Conservation (phyloP, 495 filamentous ascomycete species). For the Melanomma pulvis-pyrius region DNA sequence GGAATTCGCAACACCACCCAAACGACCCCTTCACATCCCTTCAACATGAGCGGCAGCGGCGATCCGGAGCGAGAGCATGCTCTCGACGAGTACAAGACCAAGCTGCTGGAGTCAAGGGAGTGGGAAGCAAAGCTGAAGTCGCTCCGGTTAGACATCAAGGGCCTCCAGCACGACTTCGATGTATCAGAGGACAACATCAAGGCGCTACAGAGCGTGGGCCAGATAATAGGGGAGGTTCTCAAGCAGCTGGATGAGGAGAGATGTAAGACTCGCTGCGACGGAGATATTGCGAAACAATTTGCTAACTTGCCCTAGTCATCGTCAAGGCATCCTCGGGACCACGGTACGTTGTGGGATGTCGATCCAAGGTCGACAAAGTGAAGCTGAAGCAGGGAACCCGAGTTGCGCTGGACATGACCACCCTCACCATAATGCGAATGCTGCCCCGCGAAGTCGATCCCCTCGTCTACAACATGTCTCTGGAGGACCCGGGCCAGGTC, state of each 20-base stretch:
- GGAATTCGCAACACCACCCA: conserved; percentile 15
- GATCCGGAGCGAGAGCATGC: conserved; percentile 76
- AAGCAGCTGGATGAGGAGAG: conserved; percentile 99
- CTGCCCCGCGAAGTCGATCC: conserved; percentile 97
- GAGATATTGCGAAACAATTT: background rate
- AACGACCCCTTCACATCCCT: background rate
- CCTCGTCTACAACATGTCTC: conserved; percentile 99
- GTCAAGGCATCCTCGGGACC: conserved; percentile 95
- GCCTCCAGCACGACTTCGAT: conserved; percentile 89
- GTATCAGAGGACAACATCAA: conserved; percentile 99
- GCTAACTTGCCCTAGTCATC: conserved; percentile 54
- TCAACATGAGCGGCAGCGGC: conserved; percentile 39
- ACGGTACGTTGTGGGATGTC: conserved; percentile 97
- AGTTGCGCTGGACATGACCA: conserved; percentile 99
- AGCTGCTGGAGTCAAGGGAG: conserved; percentile 94
- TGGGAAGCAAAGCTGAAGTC: conserved; percentile 97
- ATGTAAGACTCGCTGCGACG: conserved; percentile 63
- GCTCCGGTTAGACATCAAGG: conserved; percentile 91
- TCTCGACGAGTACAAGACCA: conserved; percentile 85
- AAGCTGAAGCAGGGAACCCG: conserved; percentile 98
- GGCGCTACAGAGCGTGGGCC: conserved; percentile 96
- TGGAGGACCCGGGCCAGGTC: conserved; percentile 97
- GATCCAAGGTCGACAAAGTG: conserved; percentile 94
- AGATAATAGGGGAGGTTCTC: conserved; percentile 98
- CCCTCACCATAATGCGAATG: conserved; percentile 99